phyloP scores from a whole-genome alignment of 257 asterid species.

The Coffea canephora region DNA sequence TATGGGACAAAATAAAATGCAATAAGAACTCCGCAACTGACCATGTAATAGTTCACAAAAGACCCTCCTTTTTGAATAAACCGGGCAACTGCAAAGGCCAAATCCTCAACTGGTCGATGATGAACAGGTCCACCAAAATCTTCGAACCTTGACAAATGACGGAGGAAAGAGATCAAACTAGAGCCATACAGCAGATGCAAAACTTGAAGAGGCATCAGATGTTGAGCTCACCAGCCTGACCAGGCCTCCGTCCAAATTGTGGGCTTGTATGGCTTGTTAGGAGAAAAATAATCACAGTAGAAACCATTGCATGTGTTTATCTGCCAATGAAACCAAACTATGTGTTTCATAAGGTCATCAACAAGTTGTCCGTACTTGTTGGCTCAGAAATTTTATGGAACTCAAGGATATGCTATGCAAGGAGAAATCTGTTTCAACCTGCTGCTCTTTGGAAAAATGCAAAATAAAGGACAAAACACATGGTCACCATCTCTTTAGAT shows the following conservation, averaged over 20 bases:
- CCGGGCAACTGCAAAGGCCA: slow-evolving; percentile 90
- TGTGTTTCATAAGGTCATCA: neutral
- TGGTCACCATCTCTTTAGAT: neutral
- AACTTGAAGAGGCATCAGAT: slow-evolving; percentile 6
- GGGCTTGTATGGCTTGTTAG: slow-evolving; percentile 92
- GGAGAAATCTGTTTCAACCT: neutral
- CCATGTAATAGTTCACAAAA: slow-evolving; percentile 92
- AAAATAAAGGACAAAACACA: neutral
- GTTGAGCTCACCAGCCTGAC: slow-evolving; percentile 80
- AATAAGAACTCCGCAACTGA: slow-evolving; percentile 6
- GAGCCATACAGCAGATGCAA: neutral
- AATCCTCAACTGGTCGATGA: slow-evolving; percentile 93
- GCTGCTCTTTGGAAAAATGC: neutral
- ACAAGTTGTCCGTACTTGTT: neutral
- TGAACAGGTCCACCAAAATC: slow-evolving; percentile 83
- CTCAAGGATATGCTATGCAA: neutral
- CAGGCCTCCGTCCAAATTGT: slow-evolving; percentile 96
- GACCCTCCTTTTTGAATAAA: slow-evolving; percentile 97
- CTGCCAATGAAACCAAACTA: slow-evolving; percentile 40
- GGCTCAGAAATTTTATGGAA: neutral
- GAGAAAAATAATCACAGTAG: slow-evolving; percentile 85
- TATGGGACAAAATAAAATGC: neutral
- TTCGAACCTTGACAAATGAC: slow-evolving; percentile 62
- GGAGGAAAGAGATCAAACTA: neutral
- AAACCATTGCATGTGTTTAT: slow-evolving; percentile 96